Conservation (phyloP, 2,329 filamentous ascomycete genomes). For the Fusarium keratoplasticum region DNA sequence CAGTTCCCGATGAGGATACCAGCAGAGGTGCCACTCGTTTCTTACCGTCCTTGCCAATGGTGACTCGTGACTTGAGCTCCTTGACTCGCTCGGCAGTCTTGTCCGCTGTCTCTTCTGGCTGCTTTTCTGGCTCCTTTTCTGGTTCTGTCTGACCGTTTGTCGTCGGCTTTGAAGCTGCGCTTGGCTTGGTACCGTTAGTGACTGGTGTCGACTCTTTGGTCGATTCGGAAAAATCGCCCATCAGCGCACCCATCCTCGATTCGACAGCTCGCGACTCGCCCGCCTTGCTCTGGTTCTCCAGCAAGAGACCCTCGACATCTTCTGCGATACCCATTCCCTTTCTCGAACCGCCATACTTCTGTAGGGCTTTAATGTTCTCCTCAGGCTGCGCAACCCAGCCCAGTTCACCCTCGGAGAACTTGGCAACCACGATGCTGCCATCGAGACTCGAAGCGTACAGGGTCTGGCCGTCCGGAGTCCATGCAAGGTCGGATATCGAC, state of each 20-base stretch:
- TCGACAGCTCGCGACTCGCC: conserved; percentile 91
- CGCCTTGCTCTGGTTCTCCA: conserved; percentile 93
- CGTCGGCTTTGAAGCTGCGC: conserved; percentile 50
- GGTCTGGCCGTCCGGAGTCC: conserved; percentile 91
- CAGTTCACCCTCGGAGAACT: conserved; percentile 88
- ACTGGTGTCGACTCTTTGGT: conserved; percentile 61
- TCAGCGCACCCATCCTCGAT: conserved; percentile 96
- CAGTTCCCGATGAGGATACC: conserved; percentile 88
- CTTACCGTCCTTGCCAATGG: conserved; percentile 95
- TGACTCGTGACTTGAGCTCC: conserved; percentile 87
- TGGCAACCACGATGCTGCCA: conserved; percentile 83
- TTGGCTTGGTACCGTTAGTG: conserved; percentile 64
- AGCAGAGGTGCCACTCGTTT: conserved; percentile 94
- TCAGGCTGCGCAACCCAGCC: conserved; percentile 87
- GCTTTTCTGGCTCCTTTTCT: conserved; percentile 51
- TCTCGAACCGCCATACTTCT: conserved; percentile 90
- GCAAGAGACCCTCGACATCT: conserved; percentile 85
- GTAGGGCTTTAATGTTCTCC: conserved; percentile 92
- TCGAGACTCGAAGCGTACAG: conserved; percentile 90
- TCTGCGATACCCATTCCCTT: conserved; percentile 92
- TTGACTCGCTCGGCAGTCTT: conserved; percentile 66
- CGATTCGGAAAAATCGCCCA: conserved; percentile 81
- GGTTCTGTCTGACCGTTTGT: conserved; percentile 54
- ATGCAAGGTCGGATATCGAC: conserved; percentile 92
- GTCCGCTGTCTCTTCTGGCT: conserved; percentile 61